phyloP scores from a whole-genome alignment of 768 basidiomycete species.

The Gloeostereum incarnatum region DNA sequence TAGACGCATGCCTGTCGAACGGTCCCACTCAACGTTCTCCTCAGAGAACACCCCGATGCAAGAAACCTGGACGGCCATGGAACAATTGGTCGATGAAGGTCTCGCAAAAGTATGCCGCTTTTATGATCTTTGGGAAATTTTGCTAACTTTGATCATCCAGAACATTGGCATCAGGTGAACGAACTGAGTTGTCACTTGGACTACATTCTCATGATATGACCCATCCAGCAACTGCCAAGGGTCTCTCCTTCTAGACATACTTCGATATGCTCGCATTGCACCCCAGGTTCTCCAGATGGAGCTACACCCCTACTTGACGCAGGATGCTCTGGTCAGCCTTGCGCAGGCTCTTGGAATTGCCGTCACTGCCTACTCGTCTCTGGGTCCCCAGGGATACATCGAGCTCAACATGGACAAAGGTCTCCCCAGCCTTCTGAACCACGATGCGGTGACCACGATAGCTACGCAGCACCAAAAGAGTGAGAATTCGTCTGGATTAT shows the following conservation, averaged over 20 bases:
- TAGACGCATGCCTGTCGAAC: slow-evolving; percentile 2
- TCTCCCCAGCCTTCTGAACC: slow-evolving; percentile 41
- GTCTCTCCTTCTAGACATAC: slow-evolving; percentile 61
- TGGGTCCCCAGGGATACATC: slow-evolving; percentile 38
- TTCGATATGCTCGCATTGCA: slow-evolving; percentile 69
- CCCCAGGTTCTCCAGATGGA: slow-evolving; percentile 66
- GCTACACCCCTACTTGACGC: slow-evolving; percentile 63
- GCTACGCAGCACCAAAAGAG: slow-evolving; percentile 47
- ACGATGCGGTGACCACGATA: slow-evolving; percentile 31
- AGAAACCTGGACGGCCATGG: slow-evolving; percentile 82
- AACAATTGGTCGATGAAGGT: slow-evolving; percentile 64
- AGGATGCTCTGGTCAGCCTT: slow-evolving; percentile 44
- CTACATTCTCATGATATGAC: too few relatives aligned
- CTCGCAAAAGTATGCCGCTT: slow-evolving; percentile 71
- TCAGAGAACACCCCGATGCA: slow-evolving; percentile 60
- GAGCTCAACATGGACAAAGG: slow-evolving; percentile 58
- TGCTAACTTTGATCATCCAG: too few relatives aligned
- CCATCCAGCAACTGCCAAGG: slow-evolving; percentile 73
- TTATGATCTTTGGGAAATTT: slow-evolving; percentile 21
- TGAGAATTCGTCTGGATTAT: slow-evolving; percentile 15
- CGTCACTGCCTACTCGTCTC: slow-evolving; percentile 57
- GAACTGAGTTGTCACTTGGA: not conserved
- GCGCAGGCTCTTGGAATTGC: slow-evolving; percentile 50
- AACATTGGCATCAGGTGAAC: too few relatives aligned
- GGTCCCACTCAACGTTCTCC: not conserved